Conservation (phyloP, 495 filamentous ascomycete genomes). For the Cryomyces antarcticus region DNA sequence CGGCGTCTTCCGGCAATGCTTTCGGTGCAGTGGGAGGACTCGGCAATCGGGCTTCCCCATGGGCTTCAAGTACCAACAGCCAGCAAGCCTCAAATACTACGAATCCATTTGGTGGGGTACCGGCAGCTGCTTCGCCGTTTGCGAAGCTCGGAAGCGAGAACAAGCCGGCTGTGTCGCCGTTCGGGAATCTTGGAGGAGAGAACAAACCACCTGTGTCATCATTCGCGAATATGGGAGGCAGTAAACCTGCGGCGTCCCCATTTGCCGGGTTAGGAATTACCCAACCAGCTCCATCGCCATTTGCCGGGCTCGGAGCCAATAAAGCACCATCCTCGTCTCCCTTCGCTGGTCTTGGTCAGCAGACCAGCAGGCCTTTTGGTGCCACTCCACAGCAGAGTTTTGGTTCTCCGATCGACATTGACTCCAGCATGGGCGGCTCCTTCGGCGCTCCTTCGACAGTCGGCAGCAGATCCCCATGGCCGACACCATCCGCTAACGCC, state of each 20-base stretch:
- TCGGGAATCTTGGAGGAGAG: slow-evolving; percentile 6
- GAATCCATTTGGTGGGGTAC: neutral
- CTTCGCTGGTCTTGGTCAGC: neutral
- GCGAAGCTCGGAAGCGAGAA: slow-evolving; percentile 1
- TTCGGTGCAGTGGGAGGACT: slow-evolving; percentile 1
- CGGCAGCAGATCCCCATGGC: neutral
- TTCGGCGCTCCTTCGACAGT: slow-evolving; percentile 5
- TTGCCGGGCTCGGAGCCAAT: too few species aligned
- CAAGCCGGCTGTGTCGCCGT: slow-evolving; percentile 2
- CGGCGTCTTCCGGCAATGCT: neutral
- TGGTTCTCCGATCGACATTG: slow-evolving; percentile 20
- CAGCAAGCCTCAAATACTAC: neutral
- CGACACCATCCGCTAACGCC: slow-evolving; percentile 1
- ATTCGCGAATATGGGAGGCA: neutral
- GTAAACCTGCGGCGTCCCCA: neutral
- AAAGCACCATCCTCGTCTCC: too few species aligned
- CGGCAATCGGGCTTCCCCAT: slow-evolving; percentile 1
- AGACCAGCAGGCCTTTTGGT: slow-evolving; percentile 3
- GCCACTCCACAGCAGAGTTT: slow-evolving; percentile 13
- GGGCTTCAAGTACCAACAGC: neutral
- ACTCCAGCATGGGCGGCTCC: slow-evolving; percentile 10
- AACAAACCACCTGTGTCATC: slow-evolving; percentile 3
- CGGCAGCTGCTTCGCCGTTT: slow-evolving; percentile 9
- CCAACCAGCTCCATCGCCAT: slow-evolving; percentile 1
- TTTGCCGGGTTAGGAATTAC: slow-evolving; percentile 4